A percentile compares a stretch with the other conserved stretches of the same genome.
These are phyloP conservation scores for Castanea sativa DNA, from an alignment of 306 rosid genomes.

Conservation along the genomic window DNA sequence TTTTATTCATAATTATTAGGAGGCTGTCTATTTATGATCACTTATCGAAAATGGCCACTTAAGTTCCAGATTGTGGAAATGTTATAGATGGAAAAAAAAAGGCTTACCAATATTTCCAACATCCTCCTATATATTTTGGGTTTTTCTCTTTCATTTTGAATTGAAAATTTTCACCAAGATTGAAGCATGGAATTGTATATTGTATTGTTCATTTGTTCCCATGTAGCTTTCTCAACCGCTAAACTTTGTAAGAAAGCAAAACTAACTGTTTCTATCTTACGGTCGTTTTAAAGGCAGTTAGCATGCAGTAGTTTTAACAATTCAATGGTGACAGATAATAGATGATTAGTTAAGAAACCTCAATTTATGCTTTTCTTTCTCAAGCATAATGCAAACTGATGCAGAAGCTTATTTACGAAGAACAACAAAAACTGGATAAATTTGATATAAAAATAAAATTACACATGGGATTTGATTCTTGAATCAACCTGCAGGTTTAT, in stretches of 20 bases:
- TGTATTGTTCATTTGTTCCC: slow-evolving; percentile 26
- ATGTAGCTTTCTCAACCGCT: slow-evolving; percentile 46
- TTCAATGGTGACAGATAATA: neutral
- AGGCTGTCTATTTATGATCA: too few species aligned
- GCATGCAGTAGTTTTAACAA: neutral
- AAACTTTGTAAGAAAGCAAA: slow-evolving; percentile 37
- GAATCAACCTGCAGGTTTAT: too few species aligned
- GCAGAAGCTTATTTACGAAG: neutral
- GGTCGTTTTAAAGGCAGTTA: slow-evolving; percentile 18
- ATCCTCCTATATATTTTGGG: too few species aligned
- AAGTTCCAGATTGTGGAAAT: too few species aligned
- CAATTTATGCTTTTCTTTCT: too few species aligned
- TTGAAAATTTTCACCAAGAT: neutral
- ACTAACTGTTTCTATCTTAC: neutral
- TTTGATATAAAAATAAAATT: neutral
- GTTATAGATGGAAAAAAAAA: too few species aligned
- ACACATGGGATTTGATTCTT: neutral
- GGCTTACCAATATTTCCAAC: too few species aligned
- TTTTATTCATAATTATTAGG: too few species aligned
- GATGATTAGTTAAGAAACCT: neutral
- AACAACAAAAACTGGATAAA: neutral
- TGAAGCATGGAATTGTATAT: neutral
- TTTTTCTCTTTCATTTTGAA: neutral
- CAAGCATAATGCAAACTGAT: slow-evolving; percentile 15
- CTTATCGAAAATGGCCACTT: too few species aligned